Evolutionary conservation across 345 rosid genomes (phyloP).

Genomic region (Hirschfeldia incana): DNA sequence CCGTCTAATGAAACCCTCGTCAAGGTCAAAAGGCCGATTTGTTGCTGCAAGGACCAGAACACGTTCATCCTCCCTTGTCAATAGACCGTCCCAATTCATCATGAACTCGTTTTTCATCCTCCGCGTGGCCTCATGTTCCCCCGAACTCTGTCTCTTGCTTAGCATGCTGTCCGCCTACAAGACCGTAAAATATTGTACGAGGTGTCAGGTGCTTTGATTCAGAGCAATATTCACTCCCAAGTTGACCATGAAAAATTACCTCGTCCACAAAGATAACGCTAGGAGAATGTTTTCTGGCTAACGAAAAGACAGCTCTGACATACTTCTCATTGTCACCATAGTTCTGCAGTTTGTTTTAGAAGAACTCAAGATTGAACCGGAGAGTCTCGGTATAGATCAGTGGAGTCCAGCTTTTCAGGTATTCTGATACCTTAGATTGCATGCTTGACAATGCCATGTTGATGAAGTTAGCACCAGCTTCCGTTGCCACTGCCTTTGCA

Average conservation of each 20-base stretch:
- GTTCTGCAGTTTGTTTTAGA: slow-evolving; percentile 55
- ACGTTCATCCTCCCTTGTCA: too few species aligned
- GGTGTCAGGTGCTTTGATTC: background rate
- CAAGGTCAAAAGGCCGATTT: too few species aligned
- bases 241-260: slow-evolving; percentile 43
- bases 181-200: too few species aligned
- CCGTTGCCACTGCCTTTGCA: slow-evolving; percentile 95
- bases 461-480: slow-evolving; percentile 95
- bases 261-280: slow-evolving; percentile 92
- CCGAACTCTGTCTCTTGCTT: too few species aligned
- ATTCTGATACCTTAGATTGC: slow-evolving; percentile 65
- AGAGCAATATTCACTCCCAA: slow-evolving; percentile 5
- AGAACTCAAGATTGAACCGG: slow-evolving; percentile 1
- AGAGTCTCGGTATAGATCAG: background rate
- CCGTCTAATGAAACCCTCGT: too few species aligned
- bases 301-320: slow-evolving; percentile 82
- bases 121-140: too few species aligned
- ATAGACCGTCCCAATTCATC: too few species aligned
- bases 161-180: too few species aligned
- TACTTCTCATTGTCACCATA: slow-evolving; percentile 93
- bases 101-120: too few species aligned
- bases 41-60: too few species aligned
- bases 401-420: background rate
- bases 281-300: slow-evolving; percentile 89
- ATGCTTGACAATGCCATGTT: slow-evolving; percentile 91